phyloP scores from a whole-genome alignment of 2,329 filamentous ascomycete genomes.

The Aspergillus eucalypticola region DNA sequence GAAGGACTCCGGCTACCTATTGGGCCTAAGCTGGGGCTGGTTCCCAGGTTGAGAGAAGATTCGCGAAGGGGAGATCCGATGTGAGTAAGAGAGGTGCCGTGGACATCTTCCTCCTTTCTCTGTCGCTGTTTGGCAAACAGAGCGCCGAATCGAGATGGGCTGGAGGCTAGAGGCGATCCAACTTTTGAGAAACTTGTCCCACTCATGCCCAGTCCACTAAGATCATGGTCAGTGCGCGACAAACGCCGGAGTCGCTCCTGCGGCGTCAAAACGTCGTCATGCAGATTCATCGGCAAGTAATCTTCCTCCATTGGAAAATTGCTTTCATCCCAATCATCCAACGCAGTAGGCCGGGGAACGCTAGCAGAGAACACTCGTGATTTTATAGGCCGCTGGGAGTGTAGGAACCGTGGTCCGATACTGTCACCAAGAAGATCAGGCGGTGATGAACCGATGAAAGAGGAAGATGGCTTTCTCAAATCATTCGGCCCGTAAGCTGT shows the following conservation, averaged over 20 bases:
- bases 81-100: constrained; percentile 56
- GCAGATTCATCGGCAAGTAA: constrained; percentile 71
- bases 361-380: constrained; percentile 62
- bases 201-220: constrained; percentile 54
- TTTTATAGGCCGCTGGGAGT: constrained; percentile 66
- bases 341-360: constrained; percentile 53
- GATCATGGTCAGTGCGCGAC: constrained; percentile 59
- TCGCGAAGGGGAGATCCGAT: constrained; percentile 68
- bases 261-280: constrained; percentile 64
- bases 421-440: constrained; percentile 66
- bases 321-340: constrained; percentile 61
- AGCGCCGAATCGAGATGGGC: constrained; percentile 63
- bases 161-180: constrained; percentile 59
- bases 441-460: constrained; percentile 57
- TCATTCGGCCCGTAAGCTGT: constrained; percentile 74
- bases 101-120: constrained; percentile 53
- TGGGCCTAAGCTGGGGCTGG: constrained; percentile 54
- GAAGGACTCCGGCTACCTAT: constrained; percentile 55
- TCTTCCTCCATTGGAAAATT: constrained; percentile 85
- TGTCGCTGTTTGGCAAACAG: constrained; percentile 57
- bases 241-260: constrained; percentile 62
- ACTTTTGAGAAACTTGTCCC: constrained; percentile 51
- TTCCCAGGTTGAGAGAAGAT: constrained; percentile 54
- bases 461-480: constrained; percentile 59
- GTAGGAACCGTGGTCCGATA: constrained; percentile 63